Conservation (phyloP, 305 asterid genomes). For the Solanum chacoense region DNA sequence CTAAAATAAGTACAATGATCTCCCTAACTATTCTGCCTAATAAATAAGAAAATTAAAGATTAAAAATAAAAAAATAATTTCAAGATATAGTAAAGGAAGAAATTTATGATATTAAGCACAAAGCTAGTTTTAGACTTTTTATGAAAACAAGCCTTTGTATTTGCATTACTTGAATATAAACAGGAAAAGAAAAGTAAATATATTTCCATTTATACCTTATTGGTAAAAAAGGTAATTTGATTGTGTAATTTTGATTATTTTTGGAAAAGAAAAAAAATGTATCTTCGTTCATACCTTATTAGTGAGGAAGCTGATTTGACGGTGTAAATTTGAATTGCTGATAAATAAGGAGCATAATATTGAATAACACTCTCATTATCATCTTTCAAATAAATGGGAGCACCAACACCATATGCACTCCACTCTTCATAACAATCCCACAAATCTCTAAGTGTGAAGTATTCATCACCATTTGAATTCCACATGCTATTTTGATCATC, state of each 20-base stretch:
- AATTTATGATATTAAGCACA: background rate
- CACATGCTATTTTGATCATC: background rate
- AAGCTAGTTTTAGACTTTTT: background rate
- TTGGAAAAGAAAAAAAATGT: background rate
- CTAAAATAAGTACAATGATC: background rate
- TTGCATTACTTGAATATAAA: background rate
- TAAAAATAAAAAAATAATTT: background rate
- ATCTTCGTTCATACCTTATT: background rate
- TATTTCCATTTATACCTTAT: background rate
- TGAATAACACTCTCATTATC: background rate
- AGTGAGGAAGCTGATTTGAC: background rate
- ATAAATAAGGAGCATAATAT: conserved; percentile 5
- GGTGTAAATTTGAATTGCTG: conserved; percentile 5
- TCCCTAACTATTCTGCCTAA: background rate
- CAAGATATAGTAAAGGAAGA: background rate
- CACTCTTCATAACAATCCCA: conserved; percentile 13
- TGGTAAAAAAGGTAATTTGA: background rate
- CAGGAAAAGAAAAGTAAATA: background rate
- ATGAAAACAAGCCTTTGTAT: background rate
- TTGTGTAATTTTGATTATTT: background rate
- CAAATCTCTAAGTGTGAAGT: background rate
- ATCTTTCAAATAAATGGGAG: background rate
- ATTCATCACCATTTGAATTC: background rate
- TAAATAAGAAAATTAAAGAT: background rate
- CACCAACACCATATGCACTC: conserved; percentile 14